Base-by-base conservation (phyloP, 2,329 filamentous ascomycete genomes). In the Botrytis hyacinthi region DNA sequence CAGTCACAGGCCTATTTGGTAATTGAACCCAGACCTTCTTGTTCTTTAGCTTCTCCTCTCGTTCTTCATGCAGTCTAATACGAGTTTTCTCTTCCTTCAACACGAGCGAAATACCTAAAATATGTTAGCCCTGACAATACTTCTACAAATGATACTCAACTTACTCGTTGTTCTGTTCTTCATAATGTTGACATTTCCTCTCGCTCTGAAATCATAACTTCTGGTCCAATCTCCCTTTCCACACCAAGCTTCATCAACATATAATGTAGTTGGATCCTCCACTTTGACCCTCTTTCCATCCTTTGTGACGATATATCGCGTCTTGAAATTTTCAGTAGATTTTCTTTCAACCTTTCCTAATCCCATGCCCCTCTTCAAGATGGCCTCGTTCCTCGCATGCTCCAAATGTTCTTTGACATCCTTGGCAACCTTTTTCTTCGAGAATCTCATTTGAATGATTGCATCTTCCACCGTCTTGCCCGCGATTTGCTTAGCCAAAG, bases 391-490 rank as follows among this genome's bases (percentile, higher is more conserved):
- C 73, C 92, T 89, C 1, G 95, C 95, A 79, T 93, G 88, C 80
- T 96, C 89, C 29, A 99, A 85, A 80, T 96, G 93, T 80, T 90
- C 91, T 78, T 88, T 85, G 42, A 98, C 89, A 80, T 97, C 94
- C 77, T 89, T 86, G 10, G 95, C 93, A 76, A 92, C 92, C 85
- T 94, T 95, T 89, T 99, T 99, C 86, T 94, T 93, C 82, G 92
- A 95, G 85, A 95, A 98, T 73, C 91, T 89, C 93, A 99, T 97
- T 86, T 99, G 96, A 72, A 93, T 84, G 77, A 98, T 93, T 22
- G 96, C 96, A 51, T 99, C 95, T 73, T 97, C 94, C 75, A 99
- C 86, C n/a, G 91, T 91, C 88, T 98, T 98, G 77, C 96, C 96
- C 3, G 90, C 88, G 80, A 99, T 96, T 84, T 98, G 96, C 72